These are phyloP conservation scores for Diaporthe citriasiana DNA, from an alignment of 2,329 filamentous ascomycete genomes.

Conservation along the genomic window DNA sequence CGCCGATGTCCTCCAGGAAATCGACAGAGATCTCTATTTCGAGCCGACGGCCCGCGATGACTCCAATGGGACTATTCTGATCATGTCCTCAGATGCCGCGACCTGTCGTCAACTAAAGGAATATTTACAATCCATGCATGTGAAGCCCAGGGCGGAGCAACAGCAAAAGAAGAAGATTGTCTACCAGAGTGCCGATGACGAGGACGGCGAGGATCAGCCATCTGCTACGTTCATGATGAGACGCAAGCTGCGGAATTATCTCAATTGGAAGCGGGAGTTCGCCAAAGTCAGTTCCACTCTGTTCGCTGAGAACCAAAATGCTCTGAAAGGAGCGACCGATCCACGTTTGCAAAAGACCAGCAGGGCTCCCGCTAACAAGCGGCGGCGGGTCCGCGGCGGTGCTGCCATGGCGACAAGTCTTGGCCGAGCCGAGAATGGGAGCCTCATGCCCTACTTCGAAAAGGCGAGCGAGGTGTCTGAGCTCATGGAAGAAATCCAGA, in stretches of 20 bases:
- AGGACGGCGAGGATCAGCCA: conserved; percentile 70
- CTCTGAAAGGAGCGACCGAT: conserved; percentile 76
- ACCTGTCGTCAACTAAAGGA: conserved; percentile 92
- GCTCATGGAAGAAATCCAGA: conserved; percentile 85
- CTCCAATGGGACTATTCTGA: conserved; percentile 90
- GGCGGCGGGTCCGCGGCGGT: conserved; percentile 86
- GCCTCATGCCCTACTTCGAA: conserved; percentile 84
- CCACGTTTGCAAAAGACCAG: conserved; percentile 67
- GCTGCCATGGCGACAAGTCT: conserved; percentile 70
- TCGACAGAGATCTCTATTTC: conserved; percentile 90
- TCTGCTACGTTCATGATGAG: conserved; percentile 93
- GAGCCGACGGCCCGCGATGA: conserved; percentile 83
- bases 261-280: conserved; percentile 92
- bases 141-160: conserved; percentile 68
- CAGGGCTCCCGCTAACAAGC: conserved; percentile 84
- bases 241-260: conserved; percentile 85
- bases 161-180: conserved; percentile 52
- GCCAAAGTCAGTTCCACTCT: conserved; percentile 84
- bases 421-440: conserved; percentile 79
- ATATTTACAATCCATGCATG: conserved; percentile 91
- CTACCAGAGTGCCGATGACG: conserved; percentile 59
- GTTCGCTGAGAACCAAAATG: conserved; percentile 84
- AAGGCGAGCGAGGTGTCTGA: conserved; percentile 85
- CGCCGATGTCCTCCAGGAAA: conserved; percentile 92
- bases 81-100: conserved; percentile 93